phyloP scores from a whole-genome alignment of 2,329 filamentous ascomycete species.

The Beauveria medogensis region DNA sequence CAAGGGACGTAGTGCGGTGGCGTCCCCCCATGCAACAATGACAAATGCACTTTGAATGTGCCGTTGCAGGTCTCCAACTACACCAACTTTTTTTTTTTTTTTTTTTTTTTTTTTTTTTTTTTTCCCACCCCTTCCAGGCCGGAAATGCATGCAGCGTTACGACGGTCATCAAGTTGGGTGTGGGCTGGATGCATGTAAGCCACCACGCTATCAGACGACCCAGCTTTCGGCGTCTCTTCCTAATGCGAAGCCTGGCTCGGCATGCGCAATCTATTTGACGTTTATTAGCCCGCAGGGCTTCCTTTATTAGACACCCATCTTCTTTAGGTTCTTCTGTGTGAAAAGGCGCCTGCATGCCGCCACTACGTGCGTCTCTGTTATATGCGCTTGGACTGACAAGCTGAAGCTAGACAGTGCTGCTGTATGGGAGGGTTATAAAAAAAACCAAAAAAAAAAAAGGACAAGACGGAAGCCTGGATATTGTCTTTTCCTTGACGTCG shows the following conservation, averaged over 20 bases:
- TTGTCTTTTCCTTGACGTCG: neutral
- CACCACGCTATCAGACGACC: slow-evolving; percentile 6
- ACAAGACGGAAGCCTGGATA: too few species aligned
- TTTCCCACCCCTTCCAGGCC: neutral
- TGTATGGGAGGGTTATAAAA: too few species aligned
- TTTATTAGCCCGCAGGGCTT: neutral
- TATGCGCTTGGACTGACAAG: neutral
- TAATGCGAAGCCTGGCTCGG: neutral
- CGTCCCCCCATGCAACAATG: slow-evolving; percentile 4
- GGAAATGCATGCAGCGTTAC: neutral
- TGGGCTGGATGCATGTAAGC: neutral
- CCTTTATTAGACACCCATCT: neutral
- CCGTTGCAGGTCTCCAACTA: neutral
- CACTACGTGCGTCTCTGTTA: neutral
- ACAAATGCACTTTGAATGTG: neutral
- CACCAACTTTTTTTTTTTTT: too few species aligned
- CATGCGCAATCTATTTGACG: neutral
- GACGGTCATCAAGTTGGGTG: neutral
- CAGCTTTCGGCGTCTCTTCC: neutral
- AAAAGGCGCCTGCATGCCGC: neutral
- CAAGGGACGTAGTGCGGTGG: slow-evolving; percentile 1
- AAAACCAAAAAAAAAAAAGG: too few species aligned
- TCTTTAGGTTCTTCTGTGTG: neutral
- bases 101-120: too few species aligned
- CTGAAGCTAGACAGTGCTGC: too few species aligned